Evolutionary conservation across 1,284 basidiomycete species (phyloP), one percentile per base, ranked within the genome.

Genomic region (Ustilago sp.): DNA sequence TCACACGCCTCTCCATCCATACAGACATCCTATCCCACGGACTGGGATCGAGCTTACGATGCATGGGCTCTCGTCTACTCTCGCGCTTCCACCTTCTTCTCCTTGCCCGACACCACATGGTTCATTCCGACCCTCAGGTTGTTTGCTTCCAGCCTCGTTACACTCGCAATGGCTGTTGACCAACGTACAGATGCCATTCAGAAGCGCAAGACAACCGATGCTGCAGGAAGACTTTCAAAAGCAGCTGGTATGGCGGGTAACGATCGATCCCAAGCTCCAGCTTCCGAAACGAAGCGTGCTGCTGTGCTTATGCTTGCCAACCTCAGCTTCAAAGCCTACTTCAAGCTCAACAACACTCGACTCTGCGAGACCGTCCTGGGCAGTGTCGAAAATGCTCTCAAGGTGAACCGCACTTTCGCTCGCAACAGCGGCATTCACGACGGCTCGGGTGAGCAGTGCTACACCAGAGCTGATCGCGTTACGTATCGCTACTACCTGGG

Each of bases 351-450:
- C 62, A 88, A 88, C 60, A 84, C 87, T 36, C 82, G 87, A 2
- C 71, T 88, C 1, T 87, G 87, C 73, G 87, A 87, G 63, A 88
- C 87, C 0, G 86, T 88, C n/a, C 67, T 88, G 15, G 86, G 85
- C 31, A 87, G 86, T 52, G 86, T 86, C 19, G 78, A 86, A 35
- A 86, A 87, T 61, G 85, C 86, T 7, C 63, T 86, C 54, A 78
- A 80, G n/a, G 64, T 81, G 48, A 85, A 85, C 50, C 72, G 74
- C 41, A 63, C 57, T 35, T 69, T 58, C 52, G 53, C 66, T 8
- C 63, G 48, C 52, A 67, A 62, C 38, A 65, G 52, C 17, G 60
- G 63, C 50, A 53, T 62, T n/a, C 51, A 58, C 11, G 72, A 71
- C 36, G 69, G 64, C 12, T 74, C 71, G 11, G 79, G 86, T 43